These are phyloP conservation scores for Phytophthora ohioensis DNA, from an alignment of 352 stramenopile species.

Conservation along the genomic window DNA sequence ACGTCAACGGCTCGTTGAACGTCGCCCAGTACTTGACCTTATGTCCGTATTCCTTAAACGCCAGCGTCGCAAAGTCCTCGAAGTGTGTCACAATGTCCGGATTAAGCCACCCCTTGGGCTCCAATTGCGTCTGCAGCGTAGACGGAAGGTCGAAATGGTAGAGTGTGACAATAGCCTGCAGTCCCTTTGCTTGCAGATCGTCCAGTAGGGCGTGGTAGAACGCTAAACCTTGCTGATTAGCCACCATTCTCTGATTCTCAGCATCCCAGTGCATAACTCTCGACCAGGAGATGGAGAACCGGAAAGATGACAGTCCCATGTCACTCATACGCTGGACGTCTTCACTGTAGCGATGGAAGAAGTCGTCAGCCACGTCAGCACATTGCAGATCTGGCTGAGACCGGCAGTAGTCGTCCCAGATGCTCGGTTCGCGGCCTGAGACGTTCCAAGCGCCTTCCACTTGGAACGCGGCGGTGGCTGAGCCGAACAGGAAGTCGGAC, in stretches of 20 bases:
- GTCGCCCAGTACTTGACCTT: constrained; percentile 96
- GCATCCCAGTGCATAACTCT: constrained; percentile 43
- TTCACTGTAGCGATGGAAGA: constrained; percentile 83
- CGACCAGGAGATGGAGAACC: constrained; percentile 56
- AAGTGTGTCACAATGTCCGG: constrained; percentile 72
- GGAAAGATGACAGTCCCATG: constrained; percentile 90
- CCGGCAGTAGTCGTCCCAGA: constrained; percentile 41
- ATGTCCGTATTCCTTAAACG: constrained; percentile 92
- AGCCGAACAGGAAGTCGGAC: constrained; percentile 42
- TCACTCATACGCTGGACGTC: constrained; percentile 90
- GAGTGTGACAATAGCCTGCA: constrained; percentile 93
- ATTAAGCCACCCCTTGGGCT: constrained; percentile 76
- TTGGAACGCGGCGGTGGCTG: constrained; percentile 31
- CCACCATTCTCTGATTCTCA: constrained; percentile 23
- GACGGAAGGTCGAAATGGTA: constrained; percentile 97
- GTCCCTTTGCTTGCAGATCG: constrained; percentile 64
- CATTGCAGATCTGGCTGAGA: constrained; percentile 59
- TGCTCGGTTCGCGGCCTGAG: constrained; percentile 31
- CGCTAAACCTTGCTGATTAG: constrained; percentile 33
- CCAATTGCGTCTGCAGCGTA: constrained; percentile 79
- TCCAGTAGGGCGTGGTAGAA: constrained; percentile 91
- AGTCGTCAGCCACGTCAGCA: constrained; percentile 89
- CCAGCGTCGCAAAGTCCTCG: constrained; percentile 89
- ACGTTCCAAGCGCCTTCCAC: constrained; percentile 35
- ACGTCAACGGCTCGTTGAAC: constrained; percentile 95